Percentiles rank a stretch among this genome's conserved stretches.
phyloP scores from a whole-genome alignment of 2,329 filamentous ascomycete genomes.

The Arthrobotrys conoides region DNA sequence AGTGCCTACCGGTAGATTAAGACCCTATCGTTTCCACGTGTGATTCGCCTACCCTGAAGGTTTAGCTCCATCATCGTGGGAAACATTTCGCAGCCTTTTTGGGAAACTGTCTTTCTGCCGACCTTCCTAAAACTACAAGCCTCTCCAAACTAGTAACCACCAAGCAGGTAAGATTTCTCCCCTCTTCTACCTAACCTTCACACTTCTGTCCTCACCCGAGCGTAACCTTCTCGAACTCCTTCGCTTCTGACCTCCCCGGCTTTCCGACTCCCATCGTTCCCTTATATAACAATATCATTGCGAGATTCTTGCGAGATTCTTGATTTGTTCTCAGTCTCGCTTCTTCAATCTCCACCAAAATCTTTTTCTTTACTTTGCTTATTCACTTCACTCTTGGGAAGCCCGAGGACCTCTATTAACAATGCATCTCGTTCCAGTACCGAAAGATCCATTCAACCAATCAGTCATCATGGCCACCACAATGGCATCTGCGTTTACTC shows the following conservation, averaged over 20 bases:
- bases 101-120: slow-evolving; percentile 46
- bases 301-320: slow-evolving; percentile 48
- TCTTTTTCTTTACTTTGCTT: slow-evolving; percentile 30
- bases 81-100: slow-evolving; percentile 56
- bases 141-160: slow-evolving; percentile 38
- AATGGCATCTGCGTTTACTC: slow-evolving; percentile 46
- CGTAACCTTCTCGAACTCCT: slow-evolving; percentile 58
- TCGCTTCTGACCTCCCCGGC: slow-evolving; percentile 33
- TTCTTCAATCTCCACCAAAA: slow-evolving; percentile 35
- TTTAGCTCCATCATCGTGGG: slow-evolving; percentile 46
- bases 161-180: slow-evolving; percentile 56
- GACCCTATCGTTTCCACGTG: slow-evolving; percentile 59
- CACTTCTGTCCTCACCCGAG: slow-evolving; percentile 43
- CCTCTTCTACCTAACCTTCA: slow-evolving; percentile 50
- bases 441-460: slow-evolving; percentile 41
- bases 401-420: slow-evolving; percentile 29
- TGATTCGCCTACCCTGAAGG: slow-evolving; percentile 47
- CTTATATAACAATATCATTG: slow-evolving; percentile 53
- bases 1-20: slow-evolving; percentile 56
- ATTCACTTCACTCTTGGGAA: slow-evolving; percentile 8
- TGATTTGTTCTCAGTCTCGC: slow-evolving; percentile 49
- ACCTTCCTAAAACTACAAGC: slow-evolving; percentile 52
- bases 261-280: not conserved
- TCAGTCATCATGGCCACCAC: slow-evolving; percentile 52
- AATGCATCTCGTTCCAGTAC: slow-evolving; percentile 59